Base-by-base conservation (phyloP, 257 asterid species). In the Forsythia viridissima region DNA sequence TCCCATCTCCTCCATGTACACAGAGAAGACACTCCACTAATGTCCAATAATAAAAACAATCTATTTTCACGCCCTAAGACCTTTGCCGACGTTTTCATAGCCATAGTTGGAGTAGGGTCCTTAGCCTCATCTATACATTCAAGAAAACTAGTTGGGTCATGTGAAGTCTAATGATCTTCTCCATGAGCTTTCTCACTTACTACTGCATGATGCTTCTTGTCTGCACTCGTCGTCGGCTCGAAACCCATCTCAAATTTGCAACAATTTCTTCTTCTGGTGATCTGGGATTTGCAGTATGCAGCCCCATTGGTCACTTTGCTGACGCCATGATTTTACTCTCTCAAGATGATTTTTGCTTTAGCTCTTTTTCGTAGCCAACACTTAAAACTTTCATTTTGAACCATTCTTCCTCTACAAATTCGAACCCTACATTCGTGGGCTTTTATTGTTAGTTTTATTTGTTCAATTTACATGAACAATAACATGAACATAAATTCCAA, bases 51-150 rank as follows among this genome's bases (percentile, higher is more conserved):
- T 74, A 79, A 52, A 41, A 76, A 75, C 36, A 89, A 85, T 15
- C 86, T 84, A 3, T 93, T 98, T 34, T 93, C 99, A 34, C 90
- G 84, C 10, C 79, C 88, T 77, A 94, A 93, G 82, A 90, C 99
- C 24, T 90, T 89, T 83, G 97, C 98, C 40, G 93, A 91, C 21
- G 93, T 94, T 46, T 93, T 94, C 80, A 89, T 93, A 41, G 84
- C 97, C 74, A 87, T 94, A 61, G 97, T 91, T 74, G 98, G 98
- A 13, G 98, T 96, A 69, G 98, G 8, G 99, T 93, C 51, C 96
- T 93, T 66, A 94, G 98, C 76, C 91, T 94, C 5, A 98, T 98
- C 10, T 94, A 94, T 76, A 89, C 95, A 0, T 94, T 92, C 88
- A 94, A 88, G 92, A 93, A 91, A 76, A 94, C 98, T 4, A 98